Base-by-base conservation (phyloP, 2,329 filamentous ascomycete genomes). In the Aspergillus sclerotialis region DNA sequence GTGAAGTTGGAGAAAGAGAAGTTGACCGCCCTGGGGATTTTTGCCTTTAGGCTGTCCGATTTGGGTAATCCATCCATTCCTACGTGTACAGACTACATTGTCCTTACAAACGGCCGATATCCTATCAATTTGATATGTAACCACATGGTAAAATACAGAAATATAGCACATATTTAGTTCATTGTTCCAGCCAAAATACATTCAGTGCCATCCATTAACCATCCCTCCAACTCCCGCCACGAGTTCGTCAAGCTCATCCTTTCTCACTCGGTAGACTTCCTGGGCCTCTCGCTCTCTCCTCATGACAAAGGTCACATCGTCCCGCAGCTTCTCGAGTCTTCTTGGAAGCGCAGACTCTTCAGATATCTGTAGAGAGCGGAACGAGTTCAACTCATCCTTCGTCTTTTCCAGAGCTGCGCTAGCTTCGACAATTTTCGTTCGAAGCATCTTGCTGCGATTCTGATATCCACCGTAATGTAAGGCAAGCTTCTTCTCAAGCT, bases 401-500 rank as follows among this genome's bases (percentile, higher is more conserved):
- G 84, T 83, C 64, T 84, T 84, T 37, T 82, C 77, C 10, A 95
- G 70, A 2, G 83, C 83, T 13, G 79, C 75, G 16, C 79, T 76
- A 1, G 87, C 85, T 45, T 88, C 84, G 12, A 65, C 62, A 42
- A 93, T 84, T 67, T 94, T 96, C 40, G 80, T 75, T 14, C 79
- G 76, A 16, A 98, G 73, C 48, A 78, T 80, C 60, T 88, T 88
- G 21, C 86, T 80, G 19, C 92, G 82, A 48, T 88, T 80, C 58
- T 89, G 81, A 64, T 98, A 98, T 10, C 92, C 92, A 15, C 89
- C 89, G 2, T 94, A 78, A 50, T 92, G 82, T 35, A 94, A 71
- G 0, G 73, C 72, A n/a, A 98, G 75, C 63, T 92, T 95, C 75
- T 94, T 94, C 64, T 96, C 89, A 1, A 94, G 69, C 61, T 90